These are phyloP conservation scores for Microbotryum intermedium DNA, from an alignment of 1,284 basidiomycete genomes.

Conservation along the genomic window DNA sequence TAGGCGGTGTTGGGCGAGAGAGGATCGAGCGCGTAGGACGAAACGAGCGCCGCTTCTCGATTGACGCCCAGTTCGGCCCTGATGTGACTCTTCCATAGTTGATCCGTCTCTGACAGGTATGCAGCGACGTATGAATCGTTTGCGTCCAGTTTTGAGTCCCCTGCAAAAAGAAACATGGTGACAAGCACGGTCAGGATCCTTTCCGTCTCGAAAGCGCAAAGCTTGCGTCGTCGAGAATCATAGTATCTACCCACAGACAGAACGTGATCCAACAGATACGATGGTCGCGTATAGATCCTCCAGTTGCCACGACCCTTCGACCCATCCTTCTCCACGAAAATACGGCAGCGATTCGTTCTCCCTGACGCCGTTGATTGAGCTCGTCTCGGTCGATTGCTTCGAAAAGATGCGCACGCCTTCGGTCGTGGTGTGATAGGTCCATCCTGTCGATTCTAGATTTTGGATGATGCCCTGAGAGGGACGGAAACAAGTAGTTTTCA, in stretches of 20 bases:
- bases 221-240: too few species aligned
- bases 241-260: background rate
- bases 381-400: background rate
- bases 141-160: constrained; percentile 18
- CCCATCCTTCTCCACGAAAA: constrained; percentile 24
- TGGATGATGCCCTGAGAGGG: constrained; percentile 9
- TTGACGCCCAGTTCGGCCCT: constrained; percentile 7
- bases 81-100: constrained; percentile 10
- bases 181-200: too few species aligned
- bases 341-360: constrained; percentile 21
- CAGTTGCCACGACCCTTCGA: constrained; percentile 17
- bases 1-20: constrained; percentile 1
- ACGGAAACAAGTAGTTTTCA: too few species aligned
- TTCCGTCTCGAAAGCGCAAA: too few species aligned
- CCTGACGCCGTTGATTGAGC: constrained; percentile 4
- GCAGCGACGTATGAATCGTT: constrained; percentile 3
- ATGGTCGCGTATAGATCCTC: constrained; percentile 25
- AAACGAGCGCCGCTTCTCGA: constrained; percentile 11
- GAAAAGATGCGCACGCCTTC: constrained; percentile 13
- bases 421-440: constrained; percentile 11
- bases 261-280: constrained; percentile 3
- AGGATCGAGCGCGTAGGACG: background rate
- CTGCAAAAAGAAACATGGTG: background rate
- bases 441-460: constrained; percentile 12
- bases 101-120: constrained; percentile 8